Evolutionary conservation across 441 rosid genomes (phyloP).

Genomic region (Syzygium malaccense): DNA sequence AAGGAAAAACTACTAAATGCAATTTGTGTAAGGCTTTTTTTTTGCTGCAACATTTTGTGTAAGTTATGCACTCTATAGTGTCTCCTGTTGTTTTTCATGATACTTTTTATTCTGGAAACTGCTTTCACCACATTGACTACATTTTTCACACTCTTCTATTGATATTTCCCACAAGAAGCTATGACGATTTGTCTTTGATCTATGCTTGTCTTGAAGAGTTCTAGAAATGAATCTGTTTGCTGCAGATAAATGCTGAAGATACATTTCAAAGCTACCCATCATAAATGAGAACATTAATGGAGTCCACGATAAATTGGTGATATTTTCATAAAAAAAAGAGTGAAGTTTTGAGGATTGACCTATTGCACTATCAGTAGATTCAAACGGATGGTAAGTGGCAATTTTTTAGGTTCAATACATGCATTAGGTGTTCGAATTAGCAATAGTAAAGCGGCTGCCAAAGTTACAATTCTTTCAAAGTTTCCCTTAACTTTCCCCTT

Average conservation of each 20-base stretch:
- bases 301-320: not conserved
- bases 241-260: not conserved
- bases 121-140: not conserved
- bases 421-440: not conserved
- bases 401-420: not conserved
- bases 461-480: not conserved
- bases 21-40: not conserved
- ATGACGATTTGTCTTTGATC: not conserved
- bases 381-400: not conserved
- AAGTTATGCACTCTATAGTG: not conserved
- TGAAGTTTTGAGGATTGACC: not conserved
- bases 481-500: not conserved
- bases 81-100: not conserved
- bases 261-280: not conserved
- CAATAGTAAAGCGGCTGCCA: not conserved
- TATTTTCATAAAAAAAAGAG: not conserved
- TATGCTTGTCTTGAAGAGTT: not conserved
- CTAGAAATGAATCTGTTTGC: not conserved
- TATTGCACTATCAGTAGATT: not conserved
- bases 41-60: not conserved
- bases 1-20: not conserved
- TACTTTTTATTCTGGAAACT: not conserved
- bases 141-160: not conserved
- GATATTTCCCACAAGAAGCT: not conserved
- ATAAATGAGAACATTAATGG: not conserved